phyloP scores from a whole-genome alignment of 148 eudicot genomes.

The Oxyria digyna region DNA sequence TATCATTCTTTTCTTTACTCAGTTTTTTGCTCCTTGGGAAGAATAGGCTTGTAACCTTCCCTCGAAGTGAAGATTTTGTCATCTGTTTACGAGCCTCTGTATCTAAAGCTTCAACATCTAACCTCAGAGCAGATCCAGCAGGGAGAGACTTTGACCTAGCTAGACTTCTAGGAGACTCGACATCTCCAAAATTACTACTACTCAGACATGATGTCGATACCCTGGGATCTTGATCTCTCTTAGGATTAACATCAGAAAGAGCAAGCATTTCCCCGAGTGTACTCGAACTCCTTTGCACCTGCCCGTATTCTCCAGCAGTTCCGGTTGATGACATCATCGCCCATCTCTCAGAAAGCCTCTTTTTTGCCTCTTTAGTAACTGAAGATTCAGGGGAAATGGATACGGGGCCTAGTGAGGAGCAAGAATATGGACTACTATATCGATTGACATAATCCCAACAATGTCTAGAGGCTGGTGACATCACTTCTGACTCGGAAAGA shows the following conservation, averaged over 20 bases:
- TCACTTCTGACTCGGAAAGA: conserved; percentile 69
- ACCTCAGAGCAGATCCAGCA: conserved; percentile 30
- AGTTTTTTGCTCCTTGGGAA: conserved; percentile 59
- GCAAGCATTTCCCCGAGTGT: conserved; percentile 98
- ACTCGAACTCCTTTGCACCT: conserved; percentile 55
- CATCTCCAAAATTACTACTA: conserved; percentile 25
- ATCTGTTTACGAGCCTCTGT: conserved; percentile 29
- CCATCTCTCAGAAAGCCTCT: conserved; percentile 98
- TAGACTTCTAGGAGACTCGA: conserved; percentile 41
- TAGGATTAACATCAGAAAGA: conserved; percentile 51
- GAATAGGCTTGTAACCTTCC: conserved; percentile 76
- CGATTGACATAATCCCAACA: conserved; percentile 85
- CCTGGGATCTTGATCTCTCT: conserved; percentile 28
- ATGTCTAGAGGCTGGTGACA: conserved; percentile 74
- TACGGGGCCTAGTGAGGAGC: conserved; percentile 59
- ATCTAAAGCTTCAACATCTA: conserved; percentile 26
- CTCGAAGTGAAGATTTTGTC: conserved; percentile 52
- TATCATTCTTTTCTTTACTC: conserved; percentile 35
- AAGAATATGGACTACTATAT: conserved; percentile 47
- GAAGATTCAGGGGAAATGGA: conserved; percentile 89
- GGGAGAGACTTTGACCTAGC: conserved; percentile 89
- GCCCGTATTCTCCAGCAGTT: conserved; percentile 41
- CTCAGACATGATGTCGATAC: conserved; percentile 39
- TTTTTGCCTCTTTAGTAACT: conserved; percentile 93
- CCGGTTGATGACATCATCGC: conserved; percentile 70